Evolutionary conservation across 2,329 filamentous ascomycete genomes (phyloP).

Genomic region (Cercospora janseana): DNA sequence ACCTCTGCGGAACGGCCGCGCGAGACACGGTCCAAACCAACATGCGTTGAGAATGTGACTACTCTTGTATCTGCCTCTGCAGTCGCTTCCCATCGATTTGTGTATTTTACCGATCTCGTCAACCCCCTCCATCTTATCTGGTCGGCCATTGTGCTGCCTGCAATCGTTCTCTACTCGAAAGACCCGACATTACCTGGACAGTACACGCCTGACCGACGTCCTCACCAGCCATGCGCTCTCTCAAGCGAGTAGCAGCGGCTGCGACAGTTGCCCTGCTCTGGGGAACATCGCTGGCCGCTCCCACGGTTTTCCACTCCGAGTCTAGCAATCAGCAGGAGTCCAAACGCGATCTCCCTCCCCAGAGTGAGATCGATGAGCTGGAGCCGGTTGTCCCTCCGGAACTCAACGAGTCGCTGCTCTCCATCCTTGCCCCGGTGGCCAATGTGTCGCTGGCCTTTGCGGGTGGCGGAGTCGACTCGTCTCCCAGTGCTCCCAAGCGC

Average conservation of each 20-base stretch:
- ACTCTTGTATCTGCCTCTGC: neutral
- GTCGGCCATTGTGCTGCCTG: neutral
- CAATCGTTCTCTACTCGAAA: neutral
- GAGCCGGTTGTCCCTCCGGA: slow-evolving; percentile 5
- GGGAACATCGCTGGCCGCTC: neutral
- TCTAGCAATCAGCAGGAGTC: neutral
- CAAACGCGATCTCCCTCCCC: neutral
- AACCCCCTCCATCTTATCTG: neutral
- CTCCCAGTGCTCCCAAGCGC: neutral
- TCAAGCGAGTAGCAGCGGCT: neutral
- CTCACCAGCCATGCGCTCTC: neutral
- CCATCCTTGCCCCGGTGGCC: neutral
- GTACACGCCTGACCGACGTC: neutral
- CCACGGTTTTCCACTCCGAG: neutral
- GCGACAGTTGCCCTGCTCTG: neutral
- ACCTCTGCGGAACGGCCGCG: neutral
- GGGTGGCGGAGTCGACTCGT: neutral
- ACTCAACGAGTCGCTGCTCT: neutral
- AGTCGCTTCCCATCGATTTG: neutral
- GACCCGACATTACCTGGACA: neutral
- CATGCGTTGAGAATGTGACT: neutral
- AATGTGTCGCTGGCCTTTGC: slow-evolving; percentile 5
- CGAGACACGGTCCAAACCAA: neutral
- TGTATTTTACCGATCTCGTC: neutral
- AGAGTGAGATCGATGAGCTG: neutral